A percentile compares a stretch with the other conserved stretches of the same genome.
Evolutionary conservation across 2,329 filamentous ascomycete genomes (phyloP).

Genomic region (Teratosphaeria epicoccoides): DNA sequence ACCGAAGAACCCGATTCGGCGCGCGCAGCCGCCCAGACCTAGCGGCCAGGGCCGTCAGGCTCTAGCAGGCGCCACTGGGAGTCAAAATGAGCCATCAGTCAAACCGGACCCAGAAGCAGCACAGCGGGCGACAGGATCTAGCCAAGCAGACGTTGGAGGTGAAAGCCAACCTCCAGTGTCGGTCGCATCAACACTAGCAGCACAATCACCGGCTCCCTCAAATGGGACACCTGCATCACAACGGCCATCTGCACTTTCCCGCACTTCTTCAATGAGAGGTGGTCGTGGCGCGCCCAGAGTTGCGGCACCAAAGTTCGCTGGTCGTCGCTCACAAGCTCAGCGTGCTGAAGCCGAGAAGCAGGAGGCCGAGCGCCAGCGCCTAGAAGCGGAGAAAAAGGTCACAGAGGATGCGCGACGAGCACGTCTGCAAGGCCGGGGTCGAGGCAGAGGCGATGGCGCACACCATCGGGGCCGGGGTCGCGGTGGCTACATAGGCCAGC

Average conservation of each 20-base stretch:
- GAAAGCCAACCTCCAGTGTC: not conserved
- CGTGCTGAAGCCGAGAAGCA: slow-evolving; percentile 33
- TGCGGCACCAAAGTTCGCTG: slow-evolving; percentile 30
- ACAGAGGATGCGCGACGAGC: slow-evolving; percentile 19
- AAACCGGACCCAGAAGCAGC: not conserved
- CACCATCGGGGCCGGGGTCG: slow-evolving; percentile 25
- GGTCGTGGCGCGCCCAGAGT: not conserved
- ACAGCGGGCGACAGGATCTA: not conserved
- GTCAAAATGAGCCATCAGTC: not conserved
- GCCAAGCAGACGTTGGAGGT: not conserved
- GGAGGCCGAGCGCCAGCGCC: slow-evolving; percentile 28
- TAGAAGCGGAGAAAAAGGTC: slow-evolving; percentile 25
- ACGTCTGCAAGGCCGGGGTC: slow-evolving; percentile 17
- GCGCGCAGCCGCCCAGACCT: not conserved
- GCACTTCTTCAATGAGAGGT: not conserved
- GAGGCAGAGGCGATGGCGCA: slow-evolving; percentile 17
- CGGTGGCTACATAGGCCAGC: slow-evolving; percentile 34
- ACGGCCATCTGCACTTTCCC: not conserved
- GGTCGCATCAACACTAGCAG: not conserved
- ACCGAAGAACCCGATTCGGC: not conserved
- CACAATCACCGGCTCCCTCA: not conserved
- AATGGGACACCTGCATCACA: not conserved
- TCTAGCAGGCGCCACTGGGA: not conserved
- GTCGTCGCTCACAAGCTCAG: slow-evolving; percentile 35
- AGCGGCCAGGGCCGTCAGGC: not conserved